Evolutionary conservation across 148 eudicot species (phyloP).

Genomic region (Fagopyrum homotropicum): DNA sequence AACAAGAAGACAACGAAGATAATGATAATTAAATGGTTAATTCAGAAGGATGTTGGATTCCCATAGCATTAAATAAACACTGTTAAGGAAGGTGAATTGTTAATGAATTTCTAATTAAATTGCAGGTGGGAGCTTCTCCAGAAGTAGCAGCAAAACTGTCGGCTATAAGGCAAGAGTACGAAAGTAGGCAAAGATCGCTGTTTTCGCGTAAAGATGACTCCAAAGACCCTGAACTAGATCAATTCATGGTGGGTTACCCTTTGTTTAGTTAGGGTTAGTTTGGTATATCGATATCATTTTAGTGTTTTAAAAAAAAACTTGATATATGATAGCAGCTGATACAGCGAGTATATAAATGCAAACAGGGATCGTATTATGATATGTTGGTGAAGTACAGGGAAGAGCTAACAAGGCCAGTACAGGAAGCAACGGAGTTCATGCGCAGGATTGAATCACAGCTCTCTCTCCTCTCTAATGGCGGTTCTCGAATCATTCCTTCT

Average conservation of each 20-base stretch:
- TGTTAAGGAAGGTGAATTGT: background rate
- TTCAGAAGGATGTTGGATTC: constrained; percentile 8
- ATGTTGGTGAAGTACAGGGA: constrained; percentile 86
- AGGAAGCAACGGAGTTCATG: constrained; percentile 97
- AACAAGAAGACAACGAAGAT: background rate
- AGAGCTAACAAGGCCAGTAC: constrained; percentile 78
- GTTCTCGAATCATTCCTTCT: constrained; percentile 47
- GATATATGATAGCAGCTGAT: background rate
- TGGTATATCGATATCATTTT: no score
- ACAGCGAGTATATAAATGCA: background rate
- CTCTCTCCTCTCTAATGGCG: constrained; percentile 44
- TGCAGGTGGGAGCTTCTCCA: constrained; percentile 88
- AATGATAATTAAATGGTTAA: background rate
- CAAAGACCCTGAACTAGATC: constrained; percentile 93
- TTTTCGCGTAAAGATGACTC: constrained; percentile 25
- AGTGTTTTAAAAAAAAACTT: no score
- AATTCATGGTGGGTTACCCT: constrained; percentile 53
- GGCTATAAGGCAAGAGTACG: constrained; percentile 65
- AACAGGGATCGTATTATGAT: constrained; percentile 86
- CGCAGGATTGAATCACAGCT: constrained; percentile 71
- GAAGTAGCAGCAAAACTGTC: constrained; percentile 65
- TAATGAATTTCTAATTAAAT: constrained; percentile 58
- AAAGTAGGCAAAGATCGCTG: constrained; percentile 37
- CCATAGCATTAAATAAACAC: background rate
- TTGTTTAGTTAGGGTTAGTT: background rate